Evolutionary conservation across 116 monocot genomes (phyloP).

Genomic region (Phalaenopsis hybrid): DNA sequence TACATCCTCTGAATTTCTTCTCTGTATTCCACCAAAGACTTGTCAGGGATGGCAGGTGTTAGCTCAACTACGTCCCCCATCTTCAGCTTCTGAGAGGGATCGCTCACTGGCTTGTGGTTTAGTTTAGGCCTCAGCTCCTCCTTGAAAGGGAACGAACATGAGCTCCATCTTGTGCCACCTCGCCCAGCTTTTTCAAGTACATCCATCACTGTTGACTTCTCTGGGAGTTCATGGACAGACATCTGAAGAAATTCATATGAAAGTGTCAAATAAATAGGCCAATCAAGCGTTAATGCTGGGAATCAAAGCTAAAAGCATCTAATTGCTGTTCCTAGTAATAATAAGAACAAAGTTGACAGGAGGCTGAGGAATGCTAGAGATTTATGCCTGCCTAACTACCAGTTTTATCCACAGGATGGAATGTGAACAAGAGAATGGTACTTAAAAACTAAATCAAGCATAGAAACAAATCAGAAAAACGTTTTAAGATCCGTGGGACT

Average conservation of each 20-base stretch:
- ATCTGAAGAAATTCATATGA: conserved; percentile 39
- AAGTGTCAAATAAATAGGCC: background rate
- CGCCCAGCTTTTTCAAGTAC: conserved; percentile 50
- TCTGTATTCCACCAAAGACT: conserved; percentile 64
- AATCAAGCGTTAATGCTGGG: too few species aligned
- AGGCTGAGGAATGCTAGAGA: background rate
- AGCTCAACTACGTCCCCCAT: conserved; percentile 92
- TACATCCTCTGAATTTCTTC: conserved; percentile 91
- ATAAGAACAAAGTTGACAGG: background rate
- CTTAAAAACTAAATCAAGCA: background rate
- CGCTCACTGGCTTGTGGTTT: conserved; percentile 52
- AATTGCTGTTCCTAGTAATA: too few species aligned
- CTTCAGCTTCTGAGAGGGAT: conserved; percentile 44
- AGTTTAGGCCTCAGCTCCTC: conserved; percentile 73
- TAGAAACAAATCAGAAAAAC: background rate
- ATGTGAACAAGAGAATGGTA: background rate
- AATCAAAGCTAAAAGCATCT: too few species aligned
- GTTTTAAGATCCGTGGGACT: too few species aligned
- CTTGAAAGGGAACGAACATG: conserved; percentile 57
- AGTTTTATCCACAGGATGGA: background rate
- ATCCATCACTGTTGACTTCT: conserved; percentile 71
- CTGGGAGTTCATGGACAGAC: conserved; percentile 80
- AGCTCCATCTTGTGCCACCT: conserved; percentile 38
- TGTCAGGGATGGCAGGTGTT: conserved; percentile 56
- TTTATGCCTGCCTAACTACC: background rate